phyloP scores from a whole-genome alignment of 2,329 filamentous ascomycete species.

The Erysiphe pulchra region DNA sequence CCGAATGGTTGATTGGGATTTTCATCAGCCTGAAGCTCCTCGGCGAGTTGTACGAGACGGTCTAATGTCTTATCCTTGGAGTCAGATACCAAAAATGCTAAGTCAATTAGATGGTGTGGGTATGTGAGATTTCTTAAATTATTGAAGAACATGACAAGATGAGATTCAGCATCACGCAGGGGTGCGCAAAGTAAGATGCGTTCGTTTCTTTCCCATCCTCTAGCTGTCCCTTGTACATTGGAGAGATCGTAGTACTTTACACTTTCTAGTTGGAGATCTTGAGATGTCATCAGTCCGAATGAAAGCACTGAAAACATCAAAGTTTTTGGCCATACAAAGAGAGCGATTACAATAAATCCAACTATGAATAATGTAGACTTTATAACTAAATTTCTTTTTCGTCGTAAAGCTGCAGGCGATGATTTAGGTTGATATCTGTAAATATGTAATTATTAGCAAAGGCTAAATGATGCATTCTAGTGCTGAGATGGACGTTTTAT shows the following conservation, averaged over 20 bases:
- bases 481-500: constrained; percentile 1
- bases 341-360: constrained; percentile 35
- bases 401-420: constrained; percentile 41
- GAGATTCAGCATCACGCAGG: constrained; percentile 71
- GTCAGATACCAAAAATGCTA: constrained; percentile 91
- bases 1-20: constrained; percentile 69
- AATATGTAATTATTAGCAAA: constrained; percentile 1
- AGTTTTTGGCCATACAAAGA: constrained; percentile 51
- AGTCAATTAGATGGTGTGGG: constrained; percentile 82
- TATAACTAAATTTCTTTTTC: constrained; percentile 45
- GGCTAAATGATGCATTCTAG: constrained; percentile 1
- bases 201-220: constrained; percentile 91
- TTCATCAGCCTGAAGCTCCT: constrained; percentile 53
- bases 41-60: constrained; percentile 48
- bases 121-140: constrained; percentile 93
- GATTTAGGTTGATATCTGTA: constrained; percentile 67
- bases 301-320: constrained; percentile 35
- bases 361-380: constrained; percentile 35
- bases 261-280: constrained; percentile 62
- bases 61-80: constrained; percentile 77
- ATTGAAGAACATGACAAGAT: constrained; percentile 96
- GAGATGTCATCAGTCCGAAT: constrained; percentile 40
- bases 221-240: constrained; percentile 70
- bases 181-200: constrained; percentile 87
- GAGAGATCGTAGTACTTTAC: constrained; percentile 92